Evolutionary conservation across 495 filamentous ascomycete genomes (phyloP).

Genomic region (Aspergillus mulundensis): DNA sequence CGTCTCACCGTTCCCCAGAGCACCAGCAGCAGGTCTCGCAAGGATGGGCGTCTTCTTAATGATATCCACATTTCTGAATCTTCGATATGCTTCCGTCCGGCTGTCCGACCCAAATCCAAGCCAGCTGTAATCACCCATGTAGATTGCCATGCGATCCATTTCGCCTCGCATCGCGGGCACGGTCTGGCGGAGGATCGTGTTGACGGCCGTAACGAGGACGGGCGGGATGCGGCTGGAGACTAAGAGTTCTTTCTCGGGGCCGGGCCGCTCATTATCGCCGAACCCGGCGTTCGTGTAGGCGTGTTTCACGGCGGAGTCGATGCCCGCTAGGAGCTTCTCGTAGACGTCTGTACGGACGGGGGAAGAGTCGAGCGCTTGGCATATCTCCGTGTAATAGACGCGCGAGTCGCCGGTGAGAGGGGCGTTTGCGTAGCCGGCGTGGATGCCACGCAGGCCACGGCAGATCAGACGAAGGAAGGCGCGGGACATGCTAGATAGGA

Average conservation of each 20-base stretch:
- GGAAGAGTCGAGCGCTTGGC: slow-evolving; percentile 37
- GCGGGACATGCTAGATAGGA: slow-evolving; percentile 70
- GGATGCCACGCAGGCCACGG: slow-evolving; percentile 53
- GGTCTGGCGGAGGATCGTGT: slow-evolving; percentile 40
- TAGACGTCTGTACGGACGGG: slow-evolving; percentile 44
- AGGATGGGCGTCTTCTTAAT: slow-evolving; percentile 39
- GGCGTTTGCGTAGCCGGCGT: slow-evolving; percentile 30
- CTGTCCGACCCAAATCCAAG: slow-evolving; percentile 44
- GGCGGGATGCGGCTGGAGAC: slow-evolving; percentile 43
- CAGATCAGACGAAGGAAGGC: slow-evolving; percentile 65
- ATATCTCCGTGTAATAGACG: slow-evolving; percentile 40
- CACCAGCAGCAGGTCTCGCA: slow-evolving; percentile 8
- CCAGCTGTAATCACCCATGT: slow-evolving; percentile 47
- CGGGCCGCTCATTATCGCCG: slow-evolving; percentile 43
- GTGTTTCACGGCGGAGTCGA: slow-evolving; percentile 44
- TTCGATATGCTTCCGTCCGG: slow-evolving; percentile 34
- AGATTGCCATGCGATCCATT: slow-evolving; percentile 46
- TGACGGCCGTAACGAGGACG: slow-evolving; percentile 38
- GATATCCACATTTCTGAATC: slow-evolving; percentile 38
- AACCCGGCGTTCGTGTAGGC: slow-evolving; percentile 45
- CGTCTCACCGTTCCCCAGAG: not conserved
- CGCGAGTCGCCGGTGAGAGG: slow-evolving; percentile 34
- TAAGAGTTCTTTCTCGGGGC: slow-evolving; percentile 46
- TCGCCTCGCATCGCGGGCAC: slow-evolving; percentile 37
- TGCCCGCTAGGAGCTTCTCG: slow-evolving; percentile 46